A percentile compares a stretch with the other conserved stretches of the same genome.
Conservation (phyloP, 164 flowering plant species). For the Liriodendron chinense region DNA sequence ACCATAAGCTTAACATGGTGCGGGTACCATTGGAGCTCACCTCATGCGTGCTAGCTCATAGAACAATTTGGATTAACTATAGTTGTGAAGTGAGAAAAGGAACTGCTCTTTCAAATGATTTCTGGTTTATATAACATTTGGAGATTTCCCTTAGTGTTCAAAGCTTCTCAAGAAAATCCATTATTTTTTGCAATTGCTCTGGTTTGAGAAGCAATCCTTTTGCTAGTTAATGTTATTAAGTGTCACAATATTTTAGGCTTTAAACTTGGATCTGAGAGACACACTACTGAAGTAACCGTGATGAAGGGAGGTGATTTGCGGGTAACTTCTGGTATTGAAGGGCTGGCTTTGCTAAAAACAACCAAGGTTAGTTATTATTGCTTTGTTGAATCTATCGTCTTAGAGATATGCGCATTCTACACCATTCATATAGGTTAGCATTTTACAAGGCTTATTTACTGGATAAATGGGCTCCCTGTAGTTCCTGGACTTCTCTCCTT, state of each 20-base stretch:
- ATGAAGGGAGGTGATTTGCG: conserved; percentile 61
- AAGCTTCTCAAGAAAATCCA: background rate
- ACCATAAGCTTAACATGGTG: too few relatives aligned
- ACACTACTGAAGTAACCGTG: conserved; percentile 65
- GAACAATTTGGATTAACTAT: too few relatives aligned
- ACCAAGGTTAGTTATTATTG: conserved; percentile 51
- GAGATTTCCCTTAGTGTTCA: background rate
- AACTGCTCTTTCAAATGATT: too few relatives aligned
- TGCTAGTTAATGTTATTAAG: background rate
- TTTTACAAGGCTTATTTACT: background rate
- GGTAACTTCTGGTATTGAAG: conserved; percentile 82
- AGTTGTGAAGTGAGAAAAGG: too few relatives aligned
- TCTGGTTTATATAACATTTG: background rate
- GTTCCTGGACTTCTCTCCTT: background rate
- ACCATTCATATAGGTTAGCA: background rate
- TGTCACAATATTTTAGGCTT: conserved; percentile 52
- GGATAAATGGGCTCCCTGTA: background rate
- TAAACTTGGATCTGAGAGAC: conserved; percentile 93
- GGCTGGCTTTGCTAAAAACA: conserved; percentile 84
- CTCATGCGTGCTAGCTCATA: too few relatives aligned
- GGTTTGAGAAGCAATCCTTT: background rate
- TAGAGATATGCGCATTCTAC: background rate
- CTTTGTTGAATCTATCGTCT: background rate
- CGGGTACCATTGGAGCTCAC: too few relatives aligned
- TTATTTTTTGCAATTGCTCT: background rate